Evolutionary conservation across 148 eudicot genomes (phyloP).

Genomic region (Camellia granthamiana): DNA sequence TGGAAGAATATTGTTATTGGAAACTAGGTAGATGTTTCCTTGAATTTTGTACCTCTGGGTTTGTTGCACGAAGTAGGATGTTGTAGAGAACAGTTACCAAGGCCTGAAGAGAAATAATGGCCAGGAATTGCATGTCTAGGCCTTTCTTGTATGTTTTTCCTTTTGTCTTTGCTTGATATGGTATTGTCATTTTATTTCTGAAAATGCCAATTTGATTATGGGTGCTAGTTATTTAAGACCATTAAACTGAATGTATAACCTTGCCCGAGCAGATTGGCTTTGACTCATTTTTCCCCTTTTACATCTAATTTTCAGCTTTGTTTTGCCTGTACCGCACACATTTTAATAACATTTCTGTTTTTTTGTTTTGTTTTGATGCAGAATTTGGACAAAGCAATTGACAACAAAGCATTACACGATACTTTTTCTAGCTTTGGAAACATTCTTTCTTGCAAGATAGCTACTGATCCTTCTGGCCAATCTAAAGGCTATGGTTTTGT

Average conservation of each 20-base stretch:
- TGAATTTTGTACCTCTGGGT: neutral
- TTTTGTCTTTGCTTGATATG: neutral
- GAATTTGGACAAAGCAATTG: constrained; percentile 67
- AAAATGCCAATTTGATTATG: neutral
- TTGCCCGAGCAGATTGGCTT: neutral
- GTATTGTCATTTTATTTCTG: neutral
- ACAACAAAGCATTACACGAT: constrained; percentile 62
- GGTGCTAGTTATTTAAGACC: neutral
- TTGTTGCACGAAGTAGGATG: no score
- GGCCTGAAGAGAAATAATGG: neutral
- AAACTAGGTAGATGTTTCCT: neutral
- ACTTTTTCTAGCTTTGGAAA: constrained; percentile 62
- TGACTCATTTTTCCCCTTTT: neutral
- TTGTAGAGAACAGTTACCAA: neutral
- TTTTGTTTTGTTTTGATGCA: constrained; percentile 21
- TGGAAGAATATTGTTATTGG: neutral
- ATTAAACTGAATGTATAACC: neutral
- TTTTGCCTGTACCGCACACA: neutral
- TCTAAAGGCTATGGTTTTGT: constrained; percentile 74
- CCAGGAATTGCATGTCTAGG: neutral
- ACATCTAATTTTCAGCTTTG: neutral
- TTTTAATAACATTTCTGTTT: neutral
- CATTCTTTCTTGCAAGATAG: constrained; percentile 71
- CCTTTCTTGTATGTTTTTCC: neutral
- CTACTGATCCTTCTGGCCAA: constrained; percentile 58